These are phyloP conservation scores for Candida neerlandica DNA, from an alignment of 1,139 yeast species.

Conservation along the genomic window DNA sequence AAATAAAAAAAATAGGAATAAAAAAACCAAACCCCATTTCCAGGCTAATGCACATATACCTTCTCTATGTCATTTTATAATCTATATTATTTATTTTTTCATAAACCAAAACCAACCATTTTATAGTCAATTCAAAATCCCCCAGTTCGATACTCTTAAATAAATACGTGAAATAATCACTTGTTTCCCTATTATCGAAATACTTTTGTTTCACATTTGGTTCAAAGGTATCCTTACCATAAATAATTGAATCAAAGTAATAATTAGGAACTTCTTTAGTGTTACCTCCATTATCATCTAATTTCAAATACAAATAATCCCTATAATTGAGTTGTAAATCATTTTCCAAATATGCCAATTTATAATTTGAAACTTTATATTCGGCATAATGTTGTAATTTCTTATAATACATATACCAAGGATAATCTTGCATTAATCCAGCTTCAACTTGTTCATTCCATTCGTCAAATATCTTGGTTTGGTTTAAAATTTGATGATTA, in stretches of 20 bases:
- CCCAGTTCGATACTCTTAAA: slow-evolving; percentile 24
- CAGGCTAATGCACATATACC: no score
- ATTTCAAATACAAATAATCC: slow-evolving; percentile 26
- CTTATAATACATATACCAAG: slow-evolving; percentile 65
- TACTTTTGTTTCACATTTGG: slow-evolving; percentile 7
- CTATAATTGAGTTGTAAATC: slow-evolving; percentile 26
- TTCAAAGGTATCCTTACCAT: slow-evolving; percentile 13
- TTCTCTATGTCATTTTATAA: slow-evolving; percentile 17
- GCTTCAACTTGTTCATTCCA: slow-evolving; percentile 44
- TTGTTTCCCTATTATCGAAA: slow-evolving; percentile 12
- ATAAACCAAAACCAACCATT: slow-evolving; percentile 33
- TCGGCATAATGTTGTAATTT: slow-evolving; percentile 62
- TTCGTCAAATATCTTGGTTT: slow-evolving; percentile 34
- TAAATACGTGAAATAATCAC: slow-evolving; percentile 29
- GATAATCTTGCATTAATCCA: slow-evolving; percentile 59
- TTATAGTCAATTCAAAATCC: slow-evolving; percentile 30
- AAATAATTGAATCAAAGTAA: slow-evolving; percentile 17
- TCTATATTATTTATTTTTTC: slow-evolving; percentile 24
- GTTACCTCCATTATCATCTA: not conserved
- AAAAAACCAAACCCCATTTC: not conserved
- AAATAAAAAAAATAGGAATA: not conserved
- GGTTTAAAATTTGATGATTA: slow-evolving; percentile 15
- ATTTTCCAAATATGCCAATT: slow-evolving; percentile 53
- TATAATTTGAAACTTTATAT: slow-evolving; percentile 56
- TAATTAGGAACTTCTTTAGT: slow-evolving; percentile 8